Conservation (phyloP, 2,329 filamentous ascomycete genomes). For the Diaporthe humulicola region DNA sequence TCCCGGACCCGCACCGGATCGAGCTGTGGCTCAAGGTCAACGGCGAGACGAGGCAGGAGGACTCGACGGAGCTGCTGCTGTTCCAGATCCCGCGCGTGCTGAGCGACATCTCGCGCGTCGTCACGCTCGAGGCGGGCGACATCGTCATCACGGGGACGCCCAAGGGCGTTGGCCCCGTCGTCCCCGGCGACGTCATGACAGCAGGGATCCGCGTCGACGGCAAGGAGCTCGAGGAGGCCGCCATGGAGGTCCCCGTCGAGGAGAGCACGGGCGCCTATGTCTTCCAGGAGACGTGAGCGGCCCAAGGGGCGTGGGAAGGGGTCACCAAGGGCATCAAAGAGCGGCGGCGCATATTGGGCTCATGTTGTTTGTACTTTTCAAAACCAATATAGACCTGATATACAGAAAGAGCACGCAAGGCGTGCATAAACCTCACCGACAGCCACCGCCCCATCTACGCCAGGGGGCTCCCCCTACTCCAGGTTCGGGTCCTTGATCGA, state of each 20-base stretch:
- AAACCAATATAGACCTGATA: constrained; percentile 32
- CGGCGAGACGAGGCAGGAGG: constrained; percentile 80
- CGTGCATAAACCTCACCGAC: constrained; percentile 26
- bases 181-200: constrained; percentile 87
- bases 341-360: not conserved
- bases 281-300: constrained; percentile 76
- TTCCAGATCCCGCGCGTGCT: constrained; percentile 90
- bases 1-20: constrained; percentile 89
- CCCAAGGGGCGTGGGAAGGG: not conserved
- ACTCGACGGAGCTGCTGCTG: constrained; percentile 94
- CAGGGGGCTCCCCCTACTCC: constrained; percentile 45
- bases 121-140: constrained; percentile 93
- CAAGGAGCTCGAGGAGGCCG: constrained; percentile 86
- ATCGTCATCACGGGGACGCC: constrained; percentile 97
- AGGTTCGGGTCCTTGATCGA: constrained; percentile 72
- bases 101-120: constrained; percentile 93
- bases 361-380: constrained; percentile 23
- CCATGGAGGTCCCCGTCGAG: constrained; percentile 85
- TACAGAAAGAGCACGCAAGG: not conserved
- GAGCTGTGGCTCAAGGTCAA: constrained; percentile 91
- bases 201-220: constrained; percentile 85
- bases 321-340: not conserved
- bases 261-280: constrained; percentile 83
- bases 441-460: not conserved
- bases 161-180: constrained; percentile 91